phyloP scores from a whole-genome alignment of 2,329 filamentous ascomycete species.

The Fusarium burgessii region DNA sequence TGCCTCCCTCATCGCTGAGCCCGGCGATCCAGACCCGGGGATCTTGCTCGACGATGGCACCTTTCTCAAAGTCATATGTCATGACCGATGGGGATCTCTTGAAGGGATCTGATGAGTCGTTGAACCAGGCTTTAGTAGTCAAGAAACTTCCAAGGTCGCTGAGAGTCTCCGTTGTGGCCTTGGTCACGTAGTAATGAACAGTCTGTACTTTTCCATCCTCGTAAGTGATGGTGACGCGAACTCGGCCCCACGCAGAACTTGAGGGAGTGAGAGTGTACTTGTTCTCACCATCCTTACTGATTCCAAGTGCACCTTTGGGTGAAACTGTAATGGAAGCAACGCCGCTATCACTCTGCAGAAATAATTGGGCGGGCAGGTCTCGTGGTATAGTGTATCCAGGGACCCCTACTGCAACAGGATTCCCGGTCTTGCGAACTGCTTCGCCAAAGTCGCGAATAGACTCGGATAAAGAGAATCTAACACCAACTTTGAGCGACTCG shows the following conservation, averaged over 20 bases:
- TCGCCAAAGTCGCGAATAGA: slow-evolving; percentile 62
- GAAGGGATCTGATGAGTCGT: slow-evolving; percentile 64
- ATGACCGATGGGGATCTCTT: slow-evolving; percentile 66
- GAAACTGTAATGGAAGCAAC: slow-evolving; percentile 56
- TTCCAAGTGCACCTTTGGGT: slow-evolving; percentile 54
- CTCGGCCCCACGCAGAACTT: slow-evolving; percentile 61
- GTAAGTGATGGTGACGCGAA: slow-evolving; percentile 61
- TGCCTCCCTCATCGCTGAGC: slow-evolving; percentile 70
- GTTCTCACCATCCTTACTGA: slow-evolving; percentile 44
- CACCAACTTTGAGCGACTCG: slow-evolving; percentile 60
- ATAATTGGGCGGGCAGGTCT: slow-evolving; percentile 60
- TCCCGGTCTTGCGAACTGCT: slow-evolving; percentile 56
- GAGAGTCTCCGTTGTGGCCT: slow-evolving; percentile 58
- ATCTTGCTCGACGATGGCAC: slow-evolving; percentile 59
- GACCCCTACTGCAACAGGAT: slow-evolving; percentile 63
- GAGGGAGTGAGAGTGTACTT: slow-evolving; percentile 60
- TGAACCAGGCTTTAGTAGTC: slow-evolving; percentile 66
- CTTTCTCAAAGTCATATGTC: slow-evolving; percentile 65
- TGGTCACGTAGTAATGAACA: slow-evolving; percentile 68
- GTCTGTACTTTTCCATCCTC: slow-evolving; percentile 61
- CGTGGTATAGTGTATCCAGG: slow-evolving; percentile 66
- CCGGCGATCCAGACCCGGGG: slow-evolving; percentile 69
- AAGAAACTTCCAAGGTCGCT: slow-evolving; percentile 64
- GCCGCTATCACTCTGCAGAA: slow-evolving; percentile 55
- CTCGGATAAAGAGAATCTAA: slow-evolving; percentile 63